Evolutionary conservation across 352 stramenopile species (phyloP).

Genomic region (Peronospora belbahrii): DNA sequence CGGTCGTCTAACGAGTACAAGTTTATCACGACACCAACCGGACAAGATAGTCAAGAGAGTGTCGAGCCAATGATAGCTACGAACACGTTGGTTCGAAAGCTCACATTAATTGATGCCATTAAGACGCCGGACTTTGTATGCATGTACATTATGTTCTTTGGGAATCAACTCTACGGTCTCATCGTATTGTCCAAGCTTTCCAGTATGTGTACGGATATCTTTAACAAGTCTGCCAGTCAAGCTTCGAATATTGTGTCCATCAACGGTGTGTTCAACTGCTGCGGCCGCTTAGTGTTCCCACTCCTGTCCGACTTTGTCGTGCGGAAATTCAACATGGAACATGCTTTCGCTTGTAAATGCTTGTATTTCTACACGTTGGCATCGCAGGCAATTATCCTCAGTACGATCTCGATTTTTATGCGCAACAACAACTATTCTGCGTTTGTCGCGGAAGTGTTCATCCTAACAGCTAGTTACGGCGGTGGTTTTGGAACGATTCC

Average conservation of each 20-base stretch:
- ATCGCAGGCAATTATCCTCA: conserved; percentile 54
- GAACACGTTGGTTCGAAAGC: conserved; percentile 32
- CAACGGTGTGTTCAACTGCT: conserved; percentile 63
- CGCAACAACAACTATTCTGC: conserved; percentile 43
- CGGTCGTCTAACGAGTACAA: conserved; percentile 43
- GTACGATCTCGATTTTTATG: conserved; percentile 47
- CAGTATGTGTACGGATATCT: conserved; percentile 50
- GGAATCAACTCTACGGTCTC: conserved; percentile 54
- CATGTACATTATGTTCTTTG: conserved; percentile 69
- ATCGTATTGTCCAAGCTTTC: conserved; percentile 64
- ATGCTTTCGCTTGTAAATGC: conserved; percentile 43
- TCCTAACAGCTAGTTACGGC: conserved; percentile 63
- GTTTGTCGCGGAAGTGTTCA: conserved; percentile 55
- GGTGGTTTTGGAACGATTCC: conserved; percentile 72
- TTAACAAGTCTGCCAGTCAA: conserved; percentile 29
- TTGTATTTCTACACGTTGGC: conserved; percentile 55
- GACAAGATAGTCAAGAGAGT: conserved; percentile 28
- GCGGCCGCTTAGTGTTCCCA: conserved; percentile 41
- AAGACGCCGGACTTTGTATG: conserved; percentile 50
- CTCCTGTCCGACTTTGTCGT: conserved; percentile 40
- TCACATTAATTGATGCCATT: conserved; percentile 50
- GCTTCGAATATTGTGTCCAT: conserved; percentile 52
- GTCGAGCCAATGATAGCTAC: conserved; percentile 18
- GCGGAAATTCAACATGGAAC: conserved; percentile 38
- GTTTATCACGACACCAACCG: conserved; percentile 29